Evolutionary conservation across 75 land plant species (phyloP).

Genomic region (Pinus tabuliformis): DNA sequence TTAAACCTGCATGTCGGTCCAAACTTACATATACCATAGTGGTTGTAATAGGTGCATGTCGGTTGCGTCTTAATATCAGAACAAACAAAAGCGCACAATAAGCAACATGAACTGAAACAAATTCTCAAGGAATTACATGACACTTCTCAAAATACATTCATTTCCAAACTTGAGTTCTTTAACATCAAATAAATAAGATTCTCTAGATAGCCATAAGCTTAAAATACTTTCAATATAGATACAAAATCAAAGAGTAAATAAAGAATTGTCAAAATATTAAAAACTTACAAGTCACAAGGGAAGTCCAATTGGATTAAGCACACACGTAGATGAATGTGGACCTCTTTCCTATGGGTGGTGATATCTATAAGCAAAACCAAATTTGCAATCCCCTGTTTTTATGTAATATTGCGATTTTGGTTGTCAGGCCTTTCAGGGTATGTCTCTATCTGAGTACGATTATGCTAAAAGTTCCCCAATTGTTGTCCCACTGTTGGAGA

Average conservation of each 20-base stretch:
- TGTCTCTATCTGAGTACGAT: slow-evolving; percentile 11
- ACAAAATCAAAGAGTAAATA: background rate
- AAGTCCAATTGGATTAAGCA: slow-evolving; percentile 53
- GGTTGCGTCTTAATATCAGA: slow-evolving; percentile 41
- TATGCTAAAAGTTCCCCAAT: too few relatives aligned
- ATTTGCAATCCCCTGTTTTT: slow-evolving; percentile 88
- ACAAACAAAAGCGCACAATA: background rate
- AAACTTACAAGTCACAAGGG: slow-evolving; percentile 58
- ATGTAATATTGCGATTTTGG: slow-evolving; percentile 69
- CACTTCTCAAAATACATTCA: background rate
- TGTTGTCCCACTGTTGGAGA: background rate
- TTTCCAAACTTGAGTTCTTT: background rate
- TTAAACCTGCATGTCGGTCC: slow-evolving; percentile 85
- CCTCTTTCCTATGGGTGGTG: slow-evolving; percentile 26
- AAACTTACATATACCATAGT: slow-evolving; percentile 18
- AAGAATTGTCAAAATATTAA: background rate
- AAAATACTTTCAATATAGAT: background rate
- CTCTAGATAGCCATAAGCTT: background rate
- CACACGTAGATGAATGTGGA: slow-evolving; percentile 13
- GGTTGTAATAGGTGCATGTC: slow-evolving; percentile 28
- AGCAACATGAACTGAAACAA: background rate
- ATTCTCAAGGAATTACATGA: too few relatives aligned
- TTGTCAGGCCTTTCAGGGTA: slow-evolving; percentile 51
- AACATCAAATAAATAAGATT: background rate
- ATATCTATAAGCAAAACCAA: slow-evolving; percentile 57